Evolutionary conservation across 1,284 basidiomycete species (phyloP).

Genomic region (Puccinia polysora): DNA sequence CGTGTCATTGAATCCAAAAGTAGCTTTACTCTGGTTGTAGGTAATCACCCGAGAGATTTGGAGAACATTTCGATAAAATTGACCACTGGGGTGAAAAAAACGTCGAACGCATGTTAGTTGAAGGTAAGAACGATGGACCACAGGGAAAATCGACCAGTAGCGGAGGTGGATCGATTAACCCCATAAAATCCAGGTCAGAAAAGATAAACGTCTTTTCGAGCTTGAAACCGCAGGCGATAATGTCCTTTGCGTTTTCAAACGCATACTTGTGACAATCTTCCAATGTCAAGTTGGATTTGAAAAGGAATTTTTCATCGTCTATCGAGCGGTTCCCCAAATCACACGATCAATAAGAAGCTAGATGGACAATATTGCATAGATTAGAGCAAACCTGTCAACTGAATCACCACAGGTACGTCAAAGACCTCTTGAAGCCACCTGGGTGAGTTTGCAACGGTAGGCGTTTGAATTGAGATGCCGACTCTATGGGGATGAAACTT

Average conservation of each 20-base stretch:
- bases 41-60: conserved; percentile 90
- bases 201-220: conserved; percentile 95
- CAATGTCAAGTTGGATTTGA: conserved; percentile 86
- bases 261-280: conserved; percentile 84
- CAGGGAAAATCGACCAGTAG: not conserved
- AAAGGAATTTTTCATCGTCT: conserved; percentile 98
- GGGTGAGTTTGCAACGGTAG: not conserved
- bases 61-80: conserved; percentile 91
- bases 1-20: conserved; percentile 94
- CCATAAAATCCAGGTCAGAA: conserved; percentile 81
- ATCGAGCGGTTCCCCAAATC: not conserved
- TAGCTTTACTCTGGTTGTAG: conserved; percentile 85
- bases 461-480: not conserved
- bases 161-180: conserved; percentile 50
- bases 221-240: conserved; percentile 93
- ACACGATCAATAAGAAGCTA: too few relatives aligned
- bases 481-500: not conserved
- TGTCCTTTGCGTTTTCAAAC: conserved; percentile 81
- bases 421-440: conserved; percentile 98
- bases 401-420: conserved; percentile 85
- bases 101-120: not conserved
- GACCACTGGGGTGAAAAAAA: conserved; percentile 58
- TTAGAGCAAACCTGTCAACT: conserved; percentile 69
- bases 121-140: not conserved
- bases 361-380: conserved; percentile 1